These are phyloP conservation scores for Lachancea nothofagi DNA, from an alignment of 805 yeast species.

Conservation along the genomic window DNA sequence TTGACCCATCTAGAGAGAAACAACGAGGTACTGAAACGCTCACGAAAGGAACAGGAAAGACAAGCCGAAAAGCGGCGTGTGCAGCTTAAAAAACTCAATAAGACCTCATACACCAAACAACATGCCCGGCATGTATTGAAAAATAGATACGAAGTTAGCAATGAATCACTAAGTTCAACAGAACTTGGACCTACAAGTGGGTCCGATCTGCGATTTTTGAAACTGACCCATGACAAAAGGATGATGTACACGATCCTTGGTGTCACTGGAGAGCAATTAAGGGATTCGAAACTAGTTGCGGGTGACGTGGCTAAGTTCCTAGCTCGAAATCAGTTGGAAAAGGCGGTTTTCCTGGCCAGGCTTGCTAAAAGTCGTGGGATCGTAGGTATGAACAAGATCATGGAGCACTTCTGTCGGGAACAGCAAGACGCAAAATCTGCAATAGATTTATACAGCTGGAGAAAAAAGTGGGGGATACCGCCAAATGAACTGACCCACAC, in stretches of 20 bases:
- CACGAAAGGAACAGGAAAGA: constrained; percentile 19
- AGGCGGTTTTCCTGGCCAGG: constrained; percentile 49
- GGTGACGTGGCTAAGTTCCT: constrained; percentile 50
- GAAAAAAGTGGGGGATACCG: constrained; percentile 58
- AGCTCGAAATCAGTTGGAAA: constrained; percentile 41
- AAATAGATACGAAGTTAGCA: constrained; percentile 15
- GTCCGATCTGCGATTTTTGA: constrained; percentile 31
- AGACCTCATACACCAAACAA: constrained; percentile 26
- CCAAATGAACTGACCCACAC: constrained; percentile 46
- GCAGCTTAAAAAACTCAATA: constrained; percentile 19
- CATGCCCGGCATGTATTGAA: constrained; percentile 25
- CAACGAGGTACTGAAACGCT: constrained; percentile 13
- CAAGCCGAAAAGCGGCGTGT: constrained; percentile 15
- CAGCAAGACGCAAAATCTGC: constrained; percentile 44
- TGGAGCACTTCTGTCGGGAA: constrained; percentile 42
- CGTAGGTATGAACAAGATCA: constrained; percentile 59
- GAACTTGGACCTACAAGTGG: constrained; percentile 35
- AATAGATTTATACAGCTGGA: constrained; percentile 43
- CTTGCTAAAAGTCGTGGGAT: constrained; percentile 45
- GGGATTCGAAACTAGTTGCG: constrained; percentile 53
- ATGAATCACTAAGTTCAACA: constrained; percentile 20
- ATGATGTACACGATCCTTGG: constrained; percentile 54
- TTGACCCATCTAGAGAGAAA: constrained; percentile 6
- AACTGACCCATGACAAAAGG: constrained; percentile 37
- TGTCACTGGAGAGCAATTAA: constrained; percentile 48